Conservation (phyloP, 495 filamentous ascomycete genomes). For the Arthonia radiata region DNA sequence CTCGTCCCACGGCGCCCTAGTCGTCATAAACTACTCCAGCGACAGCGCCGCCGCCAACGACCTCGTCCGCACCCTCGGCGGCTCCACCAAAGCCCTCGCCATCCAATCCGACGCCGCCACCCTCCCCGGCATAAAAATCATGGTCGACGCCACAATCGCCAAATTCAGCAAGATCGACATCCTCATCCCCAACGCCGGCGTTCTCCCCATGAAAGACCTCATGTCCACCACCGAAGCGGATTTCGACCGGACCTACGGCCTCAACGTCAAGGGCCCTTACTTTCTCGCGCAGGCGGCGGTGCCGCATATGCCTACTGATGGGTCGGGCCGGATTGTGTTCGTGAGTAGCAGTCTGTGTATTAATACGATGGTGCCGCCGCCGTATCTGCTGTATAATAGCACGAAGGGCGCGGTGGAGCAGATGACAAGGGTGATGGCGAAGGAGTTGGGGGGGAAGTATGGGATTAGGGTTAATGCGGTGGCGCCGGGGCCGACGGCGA, state of each 20-base stretch:
- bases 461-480: slow-evolving; percentile 36
- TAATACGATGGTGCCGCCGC: slow-evolving; percentile 22
- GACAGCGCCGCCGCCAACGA: slow-evolving; percentile 26
- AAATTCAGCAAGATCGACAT: slow-evolving; percentile 34
- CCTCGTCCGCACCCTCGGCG: slow-evolving; percentile 28
- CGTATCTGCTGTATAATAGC: slow-evolving; percentile 34
- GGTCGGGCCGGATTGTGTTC: slow-evolving; percentile 34
- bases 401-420: slow-evolving; percentile 51
- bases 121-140: slow-evolving; percentile 15
- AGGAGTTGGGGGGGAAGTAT: slow-evolving; percentile 33
- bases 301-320: slow-evolving; percentile 30
- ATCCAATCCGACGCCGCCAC: slow-evolving; percentile 26
- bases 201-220: slow-evolving; percentile 27
- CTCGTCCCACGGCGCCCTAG: slow-evolving; percentile 30
- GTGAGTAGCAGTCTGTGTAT: slow-evolving; percentile 28
- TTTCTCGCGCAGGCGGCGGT: slow-evolving; percentile 39
- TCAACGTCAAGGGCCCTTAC: slow-evolving; percentile 46
- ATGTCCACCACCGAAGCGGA: slow-evolving; percentile 29
- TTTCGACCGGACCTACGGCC: slow-evolving; percentile 26
- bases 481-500: slow-evolving; percentile 19
- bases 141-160: slow-evolving; percentile 21
- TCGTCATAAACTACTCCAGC: slow-evolving; percentile 38
- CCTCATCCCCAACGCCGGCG: slow-evolving; percentile 34
- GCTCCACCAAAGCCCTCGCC: slow-evolving; percentile 22
- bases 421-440: slow-evolving; percentile 35